Percentiles rank a stretch among this genome's conserved stretches.
These are phyloP conservation scores for Cladosporium sp. DNA, from an alignment of 2,329 filamentous ascomycete genomes.

Conservation along the genomic window DNA sequence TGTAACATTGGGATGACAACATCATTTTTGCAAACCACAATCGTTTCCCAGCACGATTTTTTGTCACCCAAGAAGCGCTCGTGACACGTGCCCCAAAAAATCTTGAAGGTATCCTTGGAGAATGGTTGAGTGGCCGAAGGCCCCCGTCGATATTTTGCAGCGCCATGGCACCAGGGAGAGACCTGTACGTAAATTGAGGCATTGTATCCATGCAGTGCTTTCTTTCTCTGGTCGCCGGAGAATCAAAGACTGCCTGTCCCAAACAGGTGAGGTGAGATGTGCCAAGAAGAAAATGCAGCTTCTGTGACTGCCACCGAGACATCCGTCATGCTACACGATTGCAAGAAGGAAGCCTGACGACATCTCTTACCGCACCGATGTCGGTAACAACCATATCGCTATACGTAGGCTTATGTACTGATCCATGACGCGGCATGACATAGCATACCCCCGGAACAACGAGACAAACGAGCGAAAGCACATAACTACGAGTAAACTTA, in stretches of 20 bases:
- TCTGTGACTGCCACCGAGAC: neutral
- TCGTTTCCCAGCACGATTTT: neutral
- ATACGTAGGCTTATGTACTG: too few relatives aligned
- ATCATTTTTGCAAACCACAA: neutral
- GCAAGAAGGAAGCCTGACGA: too few relatives aligned
- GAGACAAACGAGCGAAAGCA: neutral
- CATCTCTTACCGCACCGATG: too few relatives aligned
- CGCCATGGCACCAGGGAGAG: neutral
- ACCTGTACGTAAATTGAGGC: neutral
- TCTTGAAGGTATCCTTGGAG: neutral
- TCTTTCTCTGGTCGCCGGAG: neutral
- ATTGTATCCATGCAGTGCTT: neutral
- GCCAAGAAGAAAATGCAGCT: neutral
- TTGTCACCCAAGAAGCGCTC: neutral
- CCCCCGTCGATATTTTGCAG: neutral
- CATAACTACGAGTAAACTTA: too few relatives aligned
- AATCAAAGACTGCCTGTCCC: neutral
- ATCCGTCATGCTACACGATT: too few relatives aligned
- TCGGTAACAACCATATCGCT: too few relatives aligned
- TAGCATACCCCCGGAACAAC: too few relatives aligned
- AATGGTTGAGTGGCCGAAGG: neutral
- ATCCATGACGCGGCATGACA: too few relatives aligned
- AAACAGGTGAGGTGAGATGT: neutral
- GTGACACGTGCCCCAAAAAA: neutral
- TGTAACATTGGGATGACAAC: neutral